A percentile compares a stretch with the other conserved stretches of the same genome.
Evolutionary conservation across 192 early-diverging fungal species (phyloP).

Genomic region (Coemansia sp.): DNA sequence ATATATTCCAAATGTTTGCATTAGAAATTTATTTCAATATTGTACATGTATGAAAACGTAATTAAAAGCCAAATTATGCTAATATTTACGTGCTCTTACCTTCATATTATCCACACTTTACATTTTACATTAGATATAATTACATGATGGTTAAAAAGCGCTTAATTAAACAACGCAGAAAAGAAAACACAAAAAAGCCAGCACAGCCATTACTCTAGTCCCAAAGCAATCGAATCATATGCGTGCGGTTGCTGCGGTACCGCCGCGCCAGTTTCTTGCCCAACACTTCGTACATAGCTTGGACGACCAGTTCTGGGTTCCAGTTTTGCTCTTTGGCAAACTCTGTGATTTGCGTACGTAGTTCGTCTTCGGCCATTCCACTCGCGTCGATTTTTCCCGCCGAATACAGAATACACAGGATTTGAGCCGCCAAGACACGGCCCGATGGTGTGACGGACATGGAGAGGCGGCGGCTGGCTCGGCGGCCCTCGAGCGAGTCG

Average conservation of each 20-base stretch:
- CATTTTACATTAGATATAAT: too few species aligned
- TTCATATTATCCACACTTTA: too few species aligned
- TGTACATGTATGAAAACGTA: too few species aligned
- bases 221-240: conserved; percentile 49
- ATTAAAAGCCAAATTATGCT: too few species aligned
- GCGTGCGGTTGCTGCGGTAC: conserved; percentile 43
- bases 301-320: conserved; percentile 51
- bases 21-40: too few species aligned
- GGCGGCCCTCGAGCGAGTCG: conserved; percentile 38
- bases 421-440: conserved; percentile 46
- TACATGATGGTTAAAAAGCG: too few species aligned
- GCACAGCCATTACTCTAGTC: too few species aligned
- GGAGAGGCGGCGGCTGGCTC: conserved; percentile 46
- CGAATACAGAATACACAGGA: conserved; percentile 49
- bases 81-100: too few species aligned
- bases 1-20: too few species aligned
- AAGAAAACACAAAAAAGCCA: too few species aligned
- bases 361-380: conserved; percentile 44
- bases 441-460: conserved; percentile 38
- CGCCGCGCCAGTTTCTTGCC: conserved; percentile 49
- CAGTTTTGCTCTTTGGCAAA: conserved; percentile 50
- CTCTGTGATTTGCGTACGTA: conserved; percentile 38
- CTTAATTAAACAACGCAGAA: too few species aligned
- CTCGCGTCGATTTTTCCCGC: conserved; percentile 17
- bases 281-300: conserved; percentile 53